Base-by-base conservation (phyloP, 2,329 filamentous ascomycete genomes). In the Coniochaeta ligniaria region DNA sequence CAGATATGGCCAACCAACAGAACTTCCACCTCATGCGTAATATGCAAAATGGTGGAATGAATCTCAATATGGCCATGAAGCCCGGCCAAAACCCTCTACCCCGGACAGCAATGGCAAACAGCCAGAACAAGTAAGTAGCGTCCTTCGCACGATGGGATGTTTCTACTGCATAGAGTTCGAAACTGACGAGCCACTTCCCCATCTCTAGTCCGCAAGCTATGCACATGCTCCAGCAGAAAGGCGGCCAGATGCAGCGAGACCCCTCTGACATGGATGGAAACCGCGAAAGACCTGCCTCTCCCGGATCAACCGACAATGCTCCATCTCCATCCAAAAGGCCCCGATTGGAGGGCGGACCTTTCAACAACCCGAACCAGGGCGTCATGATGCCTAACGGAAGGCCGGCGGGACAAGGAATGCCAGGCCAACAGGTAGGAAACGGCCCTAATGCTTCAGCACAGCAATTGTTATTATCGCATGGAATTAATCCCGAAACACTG, bases 241-340 rank as follows among this genome's bases (percentile, higher is more conserved):
- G 67, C n/a, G 70, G 67, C 61, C 87, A 90, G 72, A 96, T 96
- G 90, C 90, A 94, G 72, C 84, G 92, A 62, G 92, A 96, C 69
- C 90, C 91, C 59, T 94, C 91, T 17, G 87, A 89, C 64, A 92
- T 95, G 84, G 92, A 96, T 68, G 89, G 89, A 74, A 91, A 89
- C 74, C 90, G 89, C 62, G 87, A 88, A 64, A 86, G 92, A 62
- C 88, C 92, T 31, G 87, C 88, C 61, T 96, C 94, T 36, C 94
- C 94, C 8, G 86, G 87, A 58, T 88, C 89, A 41, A 88, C 87
- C 60, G 93, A 97, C 59, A 95, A 95, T 69, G 92, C 91, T 28
- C 92, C 92, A 5, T 98, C 94, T 35, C 94, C 94, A 1, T 94
- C 90, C 64, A 98, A 98, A 79, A 85, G 93, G 69, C 91, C 88